Evolutionary conservation across 495 filamentous ascomycete species (phyloP).

Genomic region (Tuber magnatum): DNA sequence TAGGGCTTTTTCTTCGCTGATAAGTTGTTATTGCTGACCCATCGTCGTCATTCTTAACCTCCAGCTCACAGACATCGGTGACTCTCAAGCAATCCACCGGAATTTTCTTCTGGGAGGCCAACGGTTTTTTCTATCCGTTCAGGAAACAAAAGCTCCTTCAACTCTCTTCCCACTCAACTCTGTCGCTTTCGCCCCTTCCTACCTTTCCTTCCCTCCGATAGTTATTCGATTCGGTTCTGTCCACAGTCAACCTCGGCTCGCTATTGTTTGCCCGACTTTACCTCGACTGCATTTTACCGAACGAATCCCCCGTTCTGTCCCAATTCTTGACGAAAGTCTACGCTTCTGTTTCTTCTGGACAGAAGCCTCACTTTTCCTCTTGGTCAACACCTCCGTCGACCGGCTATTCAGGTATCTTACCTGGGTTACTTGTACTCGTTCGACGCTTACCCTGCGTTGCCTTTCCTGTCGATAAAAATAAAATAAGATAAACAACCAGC

Average conservation of each 20-base stretch:
- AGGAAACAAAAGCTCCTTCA: conserved; percentile 17
- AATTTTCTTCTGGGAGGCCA: conserved; percentile 9
- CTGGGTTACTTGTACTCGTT: not conserved
- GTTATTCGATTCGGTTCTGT: conserved; percentile 20
- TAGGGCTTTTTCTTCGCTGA: conserved; percentile 12
- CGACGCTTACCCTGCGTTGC: not conserved
- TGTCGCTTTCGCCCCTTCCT: not conserved
- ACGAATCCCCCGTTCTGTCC: conserved; percentile 27
- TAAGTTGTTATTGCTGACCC: conserved; percentile 33
- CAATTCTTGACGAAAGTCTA: conserved; percentile 24
- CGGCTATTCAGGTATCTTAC: not conserved
- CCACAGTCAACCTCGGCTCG: conserved; percentile 25
- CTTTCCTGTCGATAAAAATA: not conserved
- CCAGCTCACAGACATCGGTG: conserved; percentile 25
- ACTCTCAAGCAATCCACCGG: conserved; percentile 17
- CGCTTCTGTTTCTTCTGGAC: conserved; percentile 29
- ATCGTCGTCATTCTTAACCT: conserved; percentile 34
- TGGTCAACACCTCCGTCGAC: not conserved
- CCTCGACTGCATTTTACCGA: conserved; percentile 28
- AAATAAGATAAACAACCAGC: conserved; percentile 16
- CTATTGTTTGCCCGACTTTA: conserved; percentile 31
- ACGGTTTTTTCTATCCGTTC: conserved; percentile 11
- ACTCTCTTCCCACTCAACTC: not conserved
- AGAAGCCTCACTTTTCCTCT: conserved; percentile 19
- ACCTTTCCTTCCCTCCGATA: conserved; percentile 10